Conservation (phyloP, 768 basidiomycete genomes). For the Lactarius hatsudake region DNA sequence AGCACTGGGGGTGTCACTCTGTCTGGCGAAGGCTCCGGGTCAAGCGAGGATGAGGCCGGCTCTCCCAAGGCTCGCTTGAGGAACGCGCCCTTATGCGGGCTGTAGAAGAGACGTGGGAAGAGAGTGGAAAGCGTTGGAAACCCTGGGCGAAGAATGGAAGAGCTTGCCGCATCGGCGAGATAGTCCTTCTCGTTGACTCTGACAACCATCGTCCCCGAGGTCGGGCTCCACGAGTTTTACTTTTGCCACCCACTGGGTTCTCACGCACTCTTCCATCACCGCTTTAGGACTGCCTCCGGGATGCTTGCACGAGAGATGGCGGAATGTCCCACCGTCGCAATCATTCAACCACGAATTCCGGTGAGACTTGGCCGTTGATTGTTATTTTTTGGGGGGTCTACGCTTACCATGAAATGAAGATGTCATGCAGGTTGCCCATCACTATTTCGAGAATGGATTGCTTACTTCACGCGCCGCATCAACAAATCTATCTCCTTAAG, state of each 20-base stretch:
- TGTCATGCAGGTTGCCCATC: slow-evolving; percentile 56
- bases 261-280: slow-evolving; percentile 10
- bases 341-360: slow-evolving; percentile 54
- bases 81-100: slow-evolving; percentile 50
- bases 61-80: slow-evolving; percentile 42
- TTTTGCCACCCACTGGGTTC: slow-evolving; percentile 1
- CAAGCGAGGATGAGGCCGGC: slow-evolving; percentile 28
- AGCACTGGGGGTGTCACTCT: slow-evolving; percentile 32
- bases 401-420: slow-evolving; percentile 36
- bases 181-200: slow-evolving; percentile 50
- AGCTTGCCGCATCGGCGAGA: slow-evolving; percentile 44
- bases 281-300: slow-evolving; percentile 47
- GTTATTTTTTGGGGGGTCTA: slow-evolving; percentile 7
- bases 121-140: slow-evolving; percentile 33
- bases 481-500: slow-evolving; percentile 43
- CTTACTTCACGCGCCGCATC: slow-evolving; percentile 50
- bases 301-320: slow-evolving; percentile 50
- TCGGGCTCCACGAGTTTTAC: slow-evolving; percentile 8
- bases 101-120: slow-evolving; percentile 50
- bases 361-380: slow-evolving; percentile 26
- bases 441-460: slow-evolving; percentile 51
- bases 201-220: slow-evolving; percentile 51
- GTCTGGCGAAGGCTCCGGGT: slow-evolving; percentile 29
- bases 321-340: slow-evolving; percentile 46
- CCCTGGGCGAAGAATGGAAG: slow-evolving; percentile 39